Conservation (phyloP, 106 monocot species). For the Amphibolis antarctica region DNA sequence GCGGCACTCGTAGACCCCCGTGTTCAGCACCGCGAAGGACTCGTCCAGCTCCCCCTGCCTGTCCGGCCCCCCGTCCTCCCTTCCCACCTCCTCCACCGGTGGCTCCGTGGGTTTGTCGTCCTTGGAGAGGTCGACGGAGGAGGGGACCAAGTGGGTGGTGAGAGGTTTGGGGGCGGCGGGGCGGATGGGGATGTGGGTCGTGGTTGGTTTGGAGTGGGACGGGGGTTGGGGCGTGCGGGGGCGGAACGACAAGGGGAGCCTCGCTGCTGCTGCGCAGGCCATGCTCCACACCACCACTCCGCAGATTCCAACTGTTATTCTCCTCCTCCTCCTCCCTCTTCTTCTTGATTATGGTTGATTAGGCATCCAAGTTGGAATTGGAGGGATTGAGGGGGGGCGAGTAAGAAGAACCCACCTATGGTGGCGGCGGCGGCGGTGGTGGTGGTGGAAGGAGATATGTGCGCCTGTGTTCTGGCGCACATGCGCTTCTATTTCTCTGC, state of each 20-base stretch:
- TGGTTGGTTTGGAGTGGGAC: neutral
- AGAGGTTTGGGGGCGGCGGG: neutral
- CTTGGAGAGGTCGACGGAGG: conserved; percentile 64
- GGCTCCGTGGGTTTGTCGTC: conserved; percentile 44
- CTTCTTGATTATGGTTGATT: no score
- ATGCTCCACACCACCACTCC: neutral
- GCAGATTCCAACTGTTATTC: no score
- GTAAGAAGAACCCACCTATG: no score
- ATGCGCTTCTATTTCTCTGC: no score
- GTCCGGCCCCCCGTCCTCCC: neutral
- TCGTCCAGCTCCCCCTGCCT: conserved; percentile 10
- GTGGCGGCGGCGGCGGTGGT: no score
- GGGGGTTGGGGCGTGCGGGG: neutral
- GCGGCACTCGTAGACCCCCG: conserved; percentile 73
- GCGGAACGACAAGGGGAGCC: neutral
- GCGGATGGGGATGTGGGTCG: neutral
- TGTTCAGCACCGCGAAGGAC: conserved; percentile 77
- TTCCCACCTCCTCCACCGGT: neutral
- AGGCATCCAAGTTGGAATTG: no score
- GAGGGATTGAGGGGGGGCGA: no score
- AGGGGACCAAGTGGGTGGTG: conserved; percentile 1
- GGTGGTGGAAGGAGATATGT: no score
- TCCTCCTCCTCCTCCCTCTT: no score
- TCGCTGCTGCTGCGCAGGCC: neutral
- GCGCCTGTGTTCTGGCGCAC: no score